A percentile compares a stretch with the other conserved stretches of the same genome.
phyloP scores from a whole-genome alignment of 495 filamentous ascomycete genomes.

The Penicillium longicatenatum region DNA sequence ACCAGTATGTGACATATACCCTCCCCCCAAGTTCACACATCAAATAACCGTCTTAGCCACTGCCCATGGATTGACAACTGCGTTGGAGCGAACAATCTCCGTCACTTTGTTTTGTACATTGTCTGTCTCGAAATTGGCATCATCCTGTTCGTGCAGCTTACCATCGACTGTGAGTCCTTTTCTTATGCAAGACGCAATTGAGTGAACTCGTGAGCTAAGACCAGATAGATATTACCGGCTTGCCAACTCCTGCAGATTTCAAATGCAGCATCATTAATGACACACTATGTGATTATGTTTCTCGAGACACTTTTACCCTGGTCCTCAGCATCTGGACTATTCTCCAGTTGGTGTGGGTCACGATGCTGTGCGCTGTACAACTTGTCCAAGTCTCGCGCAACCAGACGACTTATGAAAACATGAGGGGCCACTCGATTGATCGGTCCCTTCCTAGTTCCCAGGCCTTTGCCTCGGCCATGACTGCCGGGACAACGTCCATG shows the following conservation, averaged over 20 bases:
- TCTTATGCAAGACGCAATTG: neutral
- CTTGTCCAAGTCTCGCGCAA: slow-evolving; percentile 87
- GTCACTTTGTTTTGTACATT: slow-evolving; percentile 92
- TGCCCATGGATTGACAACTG: slow-evolving; percentile 99
- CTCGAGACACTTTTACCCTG: slow-evolving; percentile 81
- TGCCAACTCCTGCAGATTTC: slow-evolving; percentile 46
- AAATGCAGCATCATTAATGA: slow-evolving; percentile 78
- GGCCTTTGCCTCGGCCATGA: slow-evolving; percentile 74
- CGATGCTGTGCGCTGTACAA: slow-evolving; percentile 93
- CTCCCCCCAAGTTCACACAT: neutral
- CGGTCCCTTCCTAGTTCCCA: slow-evolving; percentile 59
- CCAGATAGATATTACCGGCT: slow-evolving; percentile 54
- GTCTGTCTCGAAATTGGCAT: slow-evolving; percentile 76
- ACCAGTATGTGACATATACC: slow-evolving; percentile 69
- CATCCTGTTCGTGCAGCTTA: slow-evolving; percentile 57
- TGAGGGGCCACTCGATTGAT: slow-evolving; percentile 65
- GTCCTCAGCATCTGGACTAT: slow-evolving; percentile 74
- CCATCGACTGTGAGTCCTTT: slow-evolving; percentile 53
- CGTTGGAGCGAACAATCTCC: slow-evolving; percentile 89
- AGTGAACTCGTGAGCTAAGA: slow-evolving; percentile 18
- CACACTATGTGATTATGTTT: slow-evolving; percentile 68
- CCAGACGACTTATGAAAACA: slow-evolving; percentile 94
- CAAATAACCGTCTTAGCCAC: slow-evolving; percentile 67
- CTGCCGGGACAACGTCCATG: slow-evolving; percentile 65
- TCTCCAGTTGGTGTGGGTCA: slow-evolving; percentile 88